Conservation (phyloP, 352 stramenopile species). For the Discostella stelligera region DNA sequence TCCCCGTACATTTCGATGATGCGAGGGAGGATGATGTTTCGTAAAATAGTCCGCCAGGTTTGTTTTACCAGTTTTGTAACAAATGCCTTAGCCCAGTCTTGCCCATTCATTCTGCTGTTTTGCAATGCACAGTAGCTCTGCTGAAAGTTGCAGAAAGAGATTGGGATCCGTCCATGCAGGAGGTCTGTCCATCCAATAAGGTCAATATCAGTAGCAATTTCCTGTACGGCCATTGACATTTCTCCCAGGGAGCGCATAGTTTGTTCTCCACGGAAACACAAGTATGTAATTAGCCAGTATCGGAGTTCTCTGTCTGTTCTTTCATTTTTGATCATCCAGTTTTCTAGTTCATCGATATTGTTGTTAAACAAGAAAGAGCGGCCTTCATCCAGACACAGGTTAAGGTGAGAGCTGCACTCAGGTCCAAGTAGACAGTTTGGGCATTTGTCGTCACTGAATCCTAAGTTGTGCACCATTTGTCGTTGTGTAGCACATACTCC, state of each 20-base stretch:
- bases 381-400: slow-evolving; percentile 5
- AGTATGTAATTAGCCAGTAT: slow-evolving; percentile 20
- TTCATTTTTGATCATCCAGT: slow-evolving; percentile 21
- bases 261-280: not conserved
- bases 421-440: slow-evolving; percentile 13
- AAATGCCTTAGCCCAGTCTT: slow-evolving; percentile 18
- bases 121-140: not conserved
- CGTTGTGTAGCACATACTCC: not conserved
- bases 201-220: slow-evolving; percentile 4
- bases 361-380: slow-evolving; percentile 8
- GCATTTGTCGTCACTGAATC: slow-evolving; percentile 13
- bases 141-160: not conserved
- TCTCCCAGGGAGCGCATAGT: not conserved
- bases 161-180: slow-evolving; percentile 20
- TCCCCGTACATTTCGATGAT: too few relatives aligned
- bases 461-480: slow-evolving; percentile 6
- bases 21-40: too few relatives aligned
- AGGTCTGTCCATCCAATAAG: slow-evolving; percentile 28
- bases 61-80: slow-evolving; percentile 5
- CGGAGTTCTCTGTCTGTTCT: slow-evolving; percentile 11
- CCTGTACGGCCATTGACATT: not conserved
- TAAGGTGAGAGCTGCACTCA: slow-evolving; percentile 21
- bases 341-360: not conserved
- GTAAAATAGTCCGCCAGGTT: too few relatives aligned
- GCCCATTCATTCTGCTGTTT: slow-evolving; percentile 8